phyloP scores from a whole-genome alignment of 192 early-diverging fungal genomes.

The Coemansia reversa region DNA sequence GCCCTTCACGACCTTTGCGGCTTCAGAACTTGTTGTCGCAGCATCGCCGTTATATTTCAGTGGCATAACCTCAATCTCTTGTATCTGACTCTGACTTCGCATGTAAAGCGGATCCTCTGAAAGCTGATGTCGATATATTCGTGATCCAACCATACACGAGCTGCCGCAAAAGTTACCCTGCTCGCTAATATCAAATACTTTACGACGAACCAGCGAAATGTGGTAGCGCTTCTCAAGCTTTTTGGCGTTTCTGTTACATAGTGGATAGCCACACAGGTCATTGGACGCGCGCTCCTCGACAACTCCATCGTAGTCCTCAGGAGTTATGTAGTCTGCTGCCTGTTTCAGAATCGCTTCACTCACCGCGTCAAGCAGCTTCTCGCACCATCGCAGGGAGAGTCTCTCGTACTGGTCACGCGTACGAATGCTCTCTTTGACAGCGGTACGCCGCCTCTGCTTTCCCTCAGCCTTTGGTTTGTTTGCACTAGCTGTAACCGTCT shows the following conservation, averaged over 20 bases:
- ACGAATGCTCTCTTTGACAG: constrained; percentile 27
- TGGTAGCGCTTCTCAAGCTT: constrained; percentile 49
- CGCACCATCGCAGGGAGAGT: constrained; percentile 41
- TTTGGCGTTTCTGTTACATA: constrained; percentile 57
- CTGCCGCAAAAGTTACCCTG: constrained; percentile 69
- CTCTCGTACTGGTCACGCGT: constrained; percentile 31
- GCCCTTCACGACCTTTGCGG: not conserved
- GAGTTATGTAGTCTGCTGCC: constrained; percentile 63
- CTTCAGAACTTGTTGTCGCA: not conserved
- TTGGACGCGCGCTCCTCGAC: constrained; percentile 70
- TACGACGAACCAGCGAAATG: constrained; percentile 68
- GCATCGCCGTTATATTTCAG: constrained; percentile 1
- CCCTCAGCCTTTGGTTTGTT: constrained; percentile 7
- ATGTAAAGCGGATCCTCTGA: constrained; percentile 76
- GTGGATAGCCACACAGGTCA: constrained; percentile 78
- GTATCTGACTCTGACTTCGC: constrained; percentile 23
- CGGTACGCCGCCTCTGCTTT: constrained; percentile 11
- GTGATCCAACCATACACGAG: constrained; percentile 69
- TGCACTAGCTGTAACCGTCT: not conserved
- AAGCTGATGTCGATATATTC: constrained; percentile 68
- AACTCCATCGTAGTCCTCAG: constrained; percentile 65
- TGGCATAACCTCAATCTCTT: constrained; percentile 26
- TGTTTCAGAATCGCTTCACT: constrained; percentile 25
- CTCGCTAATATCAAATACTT: constrained; percentile 76
- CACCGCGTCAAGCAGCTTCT: constrained; percentile 38